Evolutionary conservation across 2,329 filamentous ascomycete species (phyloP), one percentile per base, ranked within the genome.

Genomic region (Penicillium sp.): DNA sequence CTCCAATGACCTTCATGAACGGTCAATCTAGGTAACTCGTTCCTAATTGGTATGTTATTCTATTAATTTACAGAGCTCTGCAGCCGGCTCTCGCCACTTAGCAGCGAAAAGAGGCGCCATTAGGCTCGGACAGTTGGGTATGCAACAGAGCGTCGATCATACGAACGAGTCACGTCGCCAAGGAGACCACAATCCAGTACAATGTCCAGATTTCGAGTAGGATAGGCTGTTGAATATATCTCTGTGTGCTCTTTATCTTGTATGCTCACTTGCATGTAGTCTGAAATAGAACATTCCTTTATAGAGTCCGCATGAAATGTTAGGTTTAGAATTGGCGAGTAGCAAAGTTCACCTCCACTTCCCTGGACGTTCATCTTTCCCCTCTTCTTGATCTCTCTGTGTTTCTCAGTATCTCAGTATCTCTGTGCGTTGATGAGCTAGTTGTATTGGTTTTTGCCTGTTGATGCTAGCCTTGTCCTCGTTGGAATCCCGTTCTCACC

Each of bases 101-200:
- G 14, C 7, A 42, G 9, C 7, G 1, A 14, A 26, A 26, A 30
- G n/a, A 51, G 9, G 29, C 7, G n/a, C 42, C 36, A 55, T 60
- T 51, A 47, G 58, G 52, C 55, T 56, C 40, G 55, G 51, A 50
- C 41, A 55, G 60, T 64, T 61, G 61, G 59, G 58, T 58, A 64
- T 60, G 51, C 56, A 62, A 62, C 58, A 54, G 58, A 52, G 50
- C 44, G 60, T 61, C 54, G 55, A 61, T 60, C 53, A 40, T 46
- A 48, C 23, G 14, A 39, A 39, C 48, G 18, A 51, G 27, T 52
- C 35, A 45, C 27, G 56, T 59, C 59, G 57, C 56, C 57, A 51
- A 56, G 58, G 56, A 49, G 60, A 62, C 59, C 51, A 61, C 47
- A 51, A 61, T 58, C 53, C 44, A 47, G n/a, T 26, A 18, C 14